Evolutionary conservation across 345 rosid species (phyloP), one percentile per base, ranked within the genome.

Genomic region (Sonneratia alba): DNA sequence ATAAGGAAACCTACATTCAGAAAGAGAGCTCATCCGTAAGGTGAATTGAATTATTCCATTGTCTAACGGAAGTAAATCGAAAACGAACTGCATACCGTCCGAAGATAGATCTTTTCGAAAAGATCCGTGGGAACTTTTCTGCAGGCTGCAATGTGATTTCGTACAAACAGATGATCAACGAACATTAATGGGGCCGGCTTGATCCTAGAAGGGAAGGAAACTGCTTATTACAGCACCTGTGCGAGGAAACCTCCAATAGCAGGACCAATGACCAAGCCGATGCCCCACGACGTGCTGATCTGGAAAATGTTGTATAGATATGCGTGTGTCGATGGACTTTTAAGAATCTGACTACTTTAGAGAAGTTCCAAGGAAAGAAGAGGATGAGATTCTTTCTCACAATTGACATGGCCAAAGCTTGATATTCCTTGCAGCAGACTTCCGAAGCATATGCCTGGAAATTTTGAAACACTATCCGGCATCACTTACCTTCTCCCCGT

Each of bases 231-330:
- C 11, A 22, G 64, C 70, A 86, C 97, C 96, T 85, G 93, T 45
- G 97, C 91, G 67, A 91, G 85, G 80, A 85, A 88, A 19, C 96
- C 97, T 74, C 97, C 96, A 69, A 91, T 75, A 59, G 96, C 96
- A 34, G 93, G 97, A 72, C 97, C 97, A 42, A 91, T 75, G 72
- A 91, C 80, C 66, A 89, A 77, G 55, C 97, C 93, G 66, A 88
- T 81, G 70, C 93, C 96, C 86, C 97, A 81, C 6, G 97, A 80
- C 67, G 93, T 83, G 79, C 93, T 89, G 66, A 89, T 80, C 97
- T 89, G 81, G 76, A 71, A 76, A 69, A 24, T 34, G 38, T 24
- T 9, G 2, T 42, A 42, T 42, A 42, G 10, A 22, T n/a, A 24
- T 21, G 0, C 8, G 5, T 16, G 14, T 9, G 1, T 24, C 8